phyloP scores from a whole-genome alignment of 164 flowering plant genomes.

The Houttuynia cordata region DNA sequence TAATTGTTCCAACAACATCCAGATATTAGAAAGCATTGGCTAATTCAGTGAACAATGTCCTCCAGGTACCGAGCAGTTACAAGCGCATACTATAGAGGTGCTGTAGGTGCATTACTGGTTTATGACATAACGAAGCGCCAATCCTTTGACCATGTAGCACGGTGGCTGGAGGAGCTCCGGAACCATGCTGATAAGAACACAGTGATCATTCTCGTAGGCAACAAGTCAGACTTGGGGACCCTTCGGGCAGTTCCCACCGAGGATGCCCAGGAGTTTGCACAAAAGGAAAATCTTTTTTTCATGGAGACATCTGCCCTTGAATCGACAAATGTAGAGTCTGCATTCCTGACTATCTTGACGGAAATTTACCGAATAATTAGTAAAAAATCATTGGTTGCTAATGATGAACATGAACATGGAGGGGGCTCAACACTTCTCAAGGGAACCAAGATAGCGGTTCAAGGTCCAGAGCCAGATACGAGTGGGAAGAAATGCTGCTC shows the following conservation, averaged over 20 bases:
- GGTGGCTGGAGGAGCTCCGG: neutral
- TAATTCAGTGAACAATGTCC: too few relatives aligned
- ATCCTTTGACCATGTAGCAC: neutral
- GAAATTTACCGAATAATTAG: neutral
- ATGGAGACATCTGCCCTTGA: neutral
- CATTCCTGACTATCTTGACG: neutral
- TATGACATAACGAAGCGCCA: neutral
- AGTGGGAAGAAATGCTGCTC: too few relatives aligned
- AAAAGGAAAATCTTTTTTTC: neutral
- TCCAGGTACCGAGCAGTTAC: too few relatives aligned
- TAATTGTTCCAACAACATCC: too few relatives aligned
- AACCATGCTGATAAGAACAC: neutral
- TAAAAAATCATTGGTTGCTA: neutral
- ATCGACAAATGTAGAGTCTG: neutral
- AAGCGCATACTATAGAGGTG: too few relatives aligned
- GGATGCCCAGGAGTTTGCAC: neutral
- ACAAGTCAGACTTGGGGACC: neutral
- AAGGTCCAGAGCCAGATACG: too few relatives aligned
- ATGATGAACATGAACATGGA: neutral
- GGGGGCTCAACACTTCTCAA: neutral
- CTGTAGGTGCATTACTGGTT: neutral
- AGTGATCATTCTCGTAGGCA: neutral
- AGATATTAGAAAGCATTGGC: too few relatives aligned
- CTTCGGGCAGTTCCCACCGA: neutral
- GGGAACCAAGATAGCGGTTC: neutral